Evolutionary conservation across 2,329 filamentous ascomycete genomes (phyloP).

Genomic region (Diaporthe velutina): DNA sequence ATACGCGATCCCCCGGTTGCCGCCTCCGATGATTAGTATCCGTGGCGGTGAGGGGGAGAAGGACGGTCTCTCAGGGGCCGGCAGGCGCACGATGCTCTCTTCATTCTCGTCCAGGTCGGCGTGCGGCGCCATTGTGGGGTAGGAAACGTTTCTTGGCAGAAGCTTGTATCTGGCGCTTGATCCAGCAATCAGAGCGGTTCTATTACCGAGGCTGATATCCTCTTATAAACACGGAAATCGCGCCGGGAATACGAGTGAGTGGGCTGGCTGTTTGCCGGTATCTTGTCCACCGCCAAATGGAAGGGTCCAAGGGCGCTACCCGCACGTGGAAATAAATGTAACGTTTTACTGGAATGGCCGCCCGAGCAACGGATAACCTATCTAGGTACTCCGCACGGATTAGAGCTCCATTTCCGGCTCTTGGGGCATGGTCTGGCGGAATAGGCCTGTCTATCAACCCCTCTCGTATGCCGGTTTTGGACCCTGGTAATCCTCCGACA

Average conservation of each 20-base stretch:
- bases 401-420: background rate
- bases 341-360: background rate
- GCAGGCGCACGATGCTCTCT: constrained; percentile 2
- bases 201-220: constrained; percentile 3
- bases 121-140: constrained; percentile 11
- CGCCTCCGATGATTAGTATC: constrained; percentile 2
- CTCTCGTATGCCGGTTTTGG: constrained; percentile 5
- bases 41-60: constrained; percentile 3
- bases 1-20: background rate
- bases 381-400: background rate
- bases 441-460: background rate
- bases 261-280: background rate
- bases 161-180: background rate
- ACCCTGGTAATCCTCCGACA: constrained; percentile 9
- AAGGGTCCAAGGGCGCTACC: background rate
- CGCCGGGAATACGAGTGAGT: background rate
- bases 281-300: background rate
- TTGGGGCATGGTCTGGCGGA: background rate
- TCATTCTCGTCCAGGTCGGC: constrained; percentile 9
- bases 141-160: background rate
- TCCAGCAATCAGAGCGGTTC: background rate
- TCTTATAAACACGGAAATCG: background rate
- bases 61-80: constrained; percentile 2
- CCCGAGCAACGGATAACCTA: background rate
- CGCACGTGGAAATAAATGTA: background rate